Base-by-base conservation (phyloP, 1,284 basidiomycete genomes). In the Malassezia sympodialis region DNA sequence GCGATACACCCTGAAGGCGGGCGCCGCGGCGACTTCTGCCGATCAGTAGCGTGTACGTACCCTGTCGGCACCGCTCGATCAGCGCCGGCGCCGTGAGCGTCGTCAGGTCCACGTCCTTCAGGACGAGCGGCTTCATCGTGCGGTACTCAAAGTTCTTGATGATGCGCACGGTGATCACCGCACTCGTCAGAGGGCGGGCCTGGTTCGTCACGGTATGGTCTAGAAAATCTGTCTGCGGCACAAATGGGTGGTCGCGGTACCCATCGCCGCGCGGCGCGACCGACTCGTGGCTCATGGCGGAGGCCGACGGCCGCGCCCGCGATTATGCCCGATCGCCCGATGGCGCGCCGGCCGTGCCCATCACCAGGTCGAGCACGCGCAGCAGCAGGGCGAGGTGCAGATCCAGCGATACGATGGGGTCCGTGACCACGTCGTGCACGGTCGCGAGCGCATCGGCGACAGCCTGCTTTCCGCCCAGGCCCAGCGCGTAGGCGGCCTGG, bases 91-190 rank as follows among this genome's bases (percentile, higher is more conserved):
- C 84, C 0, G 88, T 90, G 31, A 81, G 84, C 0, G 78, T 79
- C 61, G 85, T 84, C 54, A 94, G 81, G 73, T 98, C 84, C 63
- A 94, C 72, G 61, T 85, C 79, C 64, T 84, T 84, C 44, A 96
- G 79, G 31, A 98, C 84, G 60, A 96, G 81, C 67, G 83, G 85
- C 72, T 87, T 87, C 77, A 90, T 86, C 32, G 90, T 91, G 49
- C 93, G 83, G 75, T 83, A 96, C 69, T 85, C 84, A 74, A 98
- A 94, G 37, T 86, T 90, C 75, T 98, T 98, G 79, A 98, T 89
- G 62, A 96, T 81, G 30, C 93, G 84, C 40, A 96, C 75, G n/a
- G 90, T 93, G 57, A 93, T 78, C 8, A 86, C 87, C 17, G 87
- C 86, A 53, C 82, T 80, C 4, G 84, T 84, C 61, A 79, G 80